Conservation (phyloP, 2,329 filamentous ascomycete species). For the Penicillium occitanis region DNA sequence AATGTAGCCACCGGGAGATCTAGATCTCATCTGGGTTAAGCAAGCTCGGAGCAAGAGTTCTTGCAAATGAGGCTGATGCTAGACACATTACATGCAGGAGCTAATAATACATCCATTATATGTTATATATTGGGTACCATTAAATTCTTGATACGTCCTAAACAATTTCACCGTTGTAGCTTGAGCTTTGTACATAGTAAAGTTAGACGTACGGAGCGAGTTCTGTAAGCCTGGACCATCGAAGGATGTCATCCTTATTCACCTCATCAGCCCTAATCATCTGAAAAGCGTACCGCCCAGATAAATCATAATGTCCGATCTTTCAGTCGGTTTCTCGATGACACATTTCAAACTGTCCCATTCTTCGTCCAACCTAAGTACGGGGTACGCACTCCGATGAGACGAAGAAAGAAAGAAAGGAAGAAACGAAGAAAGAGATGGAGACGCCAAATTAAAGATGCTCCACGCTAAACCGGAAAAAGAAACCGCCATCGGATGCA, state of each 20-base stretch:
- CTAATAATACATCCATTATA: background rate
- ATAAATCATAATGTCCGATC: background rate
- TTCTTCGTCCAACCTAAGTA: background rate
- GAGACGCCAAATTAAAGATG: slow-evolving; percentile 2
- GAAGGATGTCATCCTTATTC: background rate
- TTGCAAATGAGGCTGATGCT: background rate
- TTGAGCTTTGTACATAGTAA: no score
- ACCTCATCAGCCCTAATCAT: background rate
- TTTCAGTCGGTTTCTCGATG: background rate
- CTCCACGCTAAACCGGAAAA: background rate
- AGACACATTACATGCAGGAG: background rate
- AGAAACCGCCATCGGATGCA: background rate
- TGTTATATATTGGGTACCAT: background rate
- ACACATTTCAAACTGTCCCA: background rate
- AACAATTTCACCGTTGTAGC: background rate
- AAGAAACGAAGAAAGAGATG: background rate
- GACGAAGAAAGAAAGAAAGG: background rate
- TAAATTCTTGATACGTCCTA: background rate
- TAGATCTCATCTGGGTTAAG: background rate
- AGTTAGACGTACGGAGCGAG: no score
- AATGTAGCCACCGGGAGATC: background rate
- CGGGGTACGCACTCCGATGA: background rate
- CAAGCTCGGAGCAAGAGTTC: slow-evolving; percentile 6
- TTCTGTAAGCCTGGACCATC: background rate
- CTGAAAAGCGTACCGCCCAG: background rate